Evolutionary conservation across 441 rosid genomes (phyloP).

Genomic region (Erodium texanum): DNA sequence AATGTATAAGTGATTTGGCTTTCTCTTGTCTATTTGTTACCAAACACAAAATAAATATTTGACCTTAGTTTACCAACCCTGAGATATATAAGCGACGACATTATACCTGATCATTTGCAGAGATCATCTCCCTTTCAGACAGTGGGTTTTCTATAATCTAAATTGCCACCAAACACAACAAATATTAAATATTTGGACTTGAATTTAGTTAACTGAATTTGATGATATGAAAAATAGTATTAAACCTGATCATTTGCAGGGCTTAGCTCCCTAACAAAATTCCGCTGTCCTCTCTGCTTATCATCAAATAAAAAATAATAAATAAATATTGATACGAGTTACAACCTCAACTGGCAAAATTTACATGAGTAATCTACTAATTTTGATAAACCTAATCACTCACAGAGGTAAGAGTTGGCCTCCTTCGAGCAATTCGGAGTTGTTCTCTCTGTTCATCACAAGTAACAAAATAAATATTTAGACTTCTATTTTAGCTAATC

Average conservation of each 20-base stretch:
- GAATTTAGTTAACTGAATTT: background rate
- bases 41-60: conserved; percentile 14
- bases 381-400: conserved; percentile 2
- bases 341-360: background rate
- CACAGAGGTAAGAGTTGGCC: background rate
- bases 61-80: background rate
- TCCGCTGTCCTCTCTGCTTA: conserved; percentile 1
- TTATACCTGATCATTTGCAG: background rate
- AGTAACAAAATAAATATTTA: background rate
- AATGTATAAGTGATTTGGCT: conserved; percentile 23
- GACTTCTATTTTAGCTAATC: background rate
- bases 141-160: background rate
- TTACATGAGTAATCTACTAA: background rate
- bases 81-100: background rate
- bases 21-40: conserved; percentile 47
- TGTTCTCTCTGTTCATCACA: conserved; percentile 3
- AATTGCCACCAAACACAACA: background rate
- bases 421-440: conserved; percentile 4
- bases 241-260: conserved; percentile 4
- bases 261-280: background rate
- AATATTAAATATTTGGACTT: background rate
- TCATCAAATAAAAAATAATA: background rate
- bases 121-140: conserved; percentile 4
- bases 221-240: background rate
- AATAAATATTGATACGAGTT: background rate